Conservation (phyloP, 2,329 filamentous ascomycete species). For the Fusarium kyushuense region DNA sequence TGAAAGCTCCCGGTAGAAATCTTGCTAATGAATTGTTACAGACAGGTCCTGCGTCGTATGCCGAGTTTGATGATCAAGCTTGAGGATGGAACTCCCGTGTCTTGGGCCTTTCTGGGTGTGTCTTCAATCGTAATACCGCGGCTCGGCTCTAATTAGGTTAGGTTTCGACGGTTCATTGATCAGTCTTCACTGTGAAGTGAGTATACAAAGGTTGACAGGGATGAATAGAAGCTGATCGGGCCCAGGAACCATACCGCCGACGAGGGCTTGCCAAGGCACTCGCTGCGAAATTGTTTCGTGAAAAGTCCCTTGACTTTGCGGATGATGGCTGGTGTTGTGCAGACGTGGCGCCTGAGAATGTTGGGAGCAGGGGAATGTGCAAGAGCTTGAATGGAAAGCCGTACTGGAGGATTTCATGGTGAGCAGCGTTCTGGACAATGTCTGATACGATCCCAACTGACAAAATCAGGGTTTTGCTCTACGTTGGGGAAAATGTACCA, state of each 20-base stretch:
- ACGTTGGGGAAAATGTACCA: constrained; percentile 24
- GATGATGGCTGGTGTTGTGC: constrained; percentile 68
- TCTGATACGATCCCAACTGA: background rate
- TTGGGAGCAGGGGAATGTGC: constrained; percentile 71
- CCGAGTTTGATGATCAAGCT: constrained; percentile 62
- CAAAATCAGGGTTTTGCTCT: constrained; percentile 38
- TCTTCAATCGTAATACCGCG: background rate
- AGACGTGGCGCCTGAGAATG: constrained; percentile 72
- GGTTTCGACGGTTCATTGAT: constrained; percentile 72
- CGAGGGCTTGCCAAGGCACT: constrained; percentile 73
- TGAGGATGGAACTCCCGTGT: constrained; percentile 63
- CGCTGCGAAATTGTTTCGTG: constrained; percentile 67
- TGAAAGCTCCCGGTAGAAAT: fast-evolving
- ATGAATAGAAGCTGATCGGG: background rate
- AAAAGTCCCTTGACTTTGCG: constrained; percentile 60
- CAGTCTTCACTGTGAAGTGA: constrained; percentile 69
- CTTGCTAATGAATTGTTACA: constrained; percentile 32
- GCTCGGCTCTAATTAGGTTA: constrained; percentile 26
- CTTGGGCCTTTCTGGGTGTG: constrained; percentile 72
- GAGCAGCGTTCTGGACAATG: constrained; percentile 43
- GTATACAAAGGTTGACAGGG: background rate
- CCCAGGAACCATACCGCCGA: constrained; percentile 66
- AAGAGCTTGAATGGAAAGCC: constrained; percentile 68
- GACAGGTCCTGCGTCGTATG: constrained; percentile 58
- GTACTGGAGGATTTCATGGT: constrained; percentile 72